Percentiles rank a stretch among this genome's conserved stretches.
Evolutionary conservation across 2,329 filamentous ascomycete genomes (phyloP).

Genomic region (Venturia nashicola): DNA sequence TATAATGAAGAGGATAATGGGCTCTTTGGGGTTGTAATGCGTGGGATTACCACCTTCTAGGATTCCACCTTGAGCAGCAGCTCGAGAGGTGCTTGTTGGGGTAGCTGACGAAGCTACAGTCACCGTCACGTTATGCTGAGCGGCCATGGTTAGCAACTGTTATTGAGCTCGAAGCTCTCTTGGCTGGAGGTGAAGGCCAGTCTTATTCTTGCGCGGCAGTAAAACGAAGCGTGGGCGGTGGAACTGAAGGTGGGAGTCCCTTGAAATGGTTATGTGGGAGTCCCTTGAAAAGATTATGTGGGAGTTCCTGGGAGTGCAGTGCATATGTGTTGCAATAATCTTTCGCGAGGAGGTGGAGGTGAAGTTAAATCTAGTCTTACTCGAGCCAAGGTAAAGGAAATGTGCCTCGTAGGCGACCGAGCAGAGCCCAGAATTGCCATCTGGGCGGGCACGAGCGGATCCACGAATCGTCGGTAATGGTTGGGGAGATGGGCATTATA

Average conservation of each 20-base stretch:
- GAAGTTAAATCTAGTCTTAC: no score
- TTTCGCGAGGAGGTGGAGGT: no score
- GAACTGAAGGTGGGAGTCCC: background rate
- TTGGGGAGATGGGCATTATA: background rate
- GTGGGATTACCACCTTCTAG: slow-evolving; percentile 60
- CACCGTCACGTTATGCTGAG: background rate
- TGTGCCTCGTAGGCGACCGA: background rate
- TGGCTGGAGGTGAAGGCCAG: background rate
- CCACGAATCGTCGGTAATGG: background rate
- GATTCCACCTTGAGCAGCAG: slow-evolving; percentile 51
- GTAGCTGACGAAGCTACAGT: background rate
- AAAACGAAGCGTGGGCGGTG: background rate
- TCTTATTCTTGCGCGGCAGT: no score
- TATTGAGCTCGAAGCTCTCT: background rate
- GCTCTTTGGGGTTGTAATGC: slow-evolving; percentile 56
- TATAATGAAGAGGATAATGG: slow-evolving; percentile 65
- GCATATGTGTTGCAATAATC: no score
- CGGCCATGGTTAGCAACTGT: background rate
- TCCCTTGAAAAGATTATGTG: no score
- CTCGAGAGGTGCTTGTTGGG: slow-evolving; percentile 15
- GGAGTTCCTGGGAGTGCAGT: no score
- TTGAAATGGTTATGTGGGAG: no score
- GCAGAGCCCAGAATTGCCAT: no score
- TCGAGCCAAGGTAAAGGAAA: no score
- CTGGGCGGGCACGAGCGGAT: background rate